Base-by-base conservation (phyloP, 2,329 filamentous ascomycete genomes). In the Pseudogymnoascus sp. region DNA sequence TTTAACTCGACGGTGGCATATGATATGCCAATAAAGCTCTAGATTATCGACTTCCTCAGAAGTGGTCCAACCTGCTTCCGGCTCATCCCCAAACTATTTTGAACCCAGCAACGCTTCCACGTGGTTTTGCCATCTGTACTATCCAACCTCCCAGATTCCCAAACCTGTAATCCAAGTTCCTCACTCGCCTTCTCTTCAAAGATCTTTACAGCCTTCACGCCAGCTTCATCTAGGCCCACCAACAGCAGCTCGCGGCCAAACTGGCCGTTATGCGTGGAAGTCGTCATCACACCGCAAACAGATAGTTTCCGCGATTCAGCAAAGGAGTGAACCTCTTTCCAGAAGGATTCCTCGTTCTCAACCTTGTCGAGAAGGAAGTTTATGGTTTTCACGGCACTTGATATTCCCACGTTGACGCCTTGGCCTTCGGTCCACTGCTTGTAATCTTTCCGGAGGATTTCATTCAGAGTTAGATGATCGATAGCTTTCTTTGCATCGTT, bases 401-500 rank as follows among this genome's bases (percentile, higher is more conserved):
- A 83, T 62, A 90, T 84, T n/a, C 90, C 90, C 4, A 93, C 78
- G 16, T 75, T 78, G 38, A 84, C 71, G 0, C 70, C 72, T 3
- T 74, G 76, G 10, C 76, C 76, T 62, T 85, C 83, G 10, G 75
- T 76, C 90, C 90, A 94, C 70, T 89, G 81, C 76, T 95, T 95
- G 75, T 92, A 95, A 75, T 95, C 90, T 73, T 93, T 93, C 66
- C 88, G 80, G 61, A 93, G 74, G 39, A 92, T 81, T 68, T 92
- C 90, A 21, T 81, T 76, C 67, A 91, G 74, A 38, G 75, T 77
- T 52, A 94, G 75, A 0, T 71, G 68, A 2, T 80, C 82, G 60
- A 94, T 80, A 67, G 91, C 83, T 65, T 84, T 81, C 73, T 92
- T 92, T 4, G 89, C 86, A 4, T 74, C 74, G 0, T 79, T 78